Evolutionary conservation across 208 protist genomes (phyloP), one percentile per base, ranked within the genome.

Genomic region (Phytomonas sp.): DNA sequence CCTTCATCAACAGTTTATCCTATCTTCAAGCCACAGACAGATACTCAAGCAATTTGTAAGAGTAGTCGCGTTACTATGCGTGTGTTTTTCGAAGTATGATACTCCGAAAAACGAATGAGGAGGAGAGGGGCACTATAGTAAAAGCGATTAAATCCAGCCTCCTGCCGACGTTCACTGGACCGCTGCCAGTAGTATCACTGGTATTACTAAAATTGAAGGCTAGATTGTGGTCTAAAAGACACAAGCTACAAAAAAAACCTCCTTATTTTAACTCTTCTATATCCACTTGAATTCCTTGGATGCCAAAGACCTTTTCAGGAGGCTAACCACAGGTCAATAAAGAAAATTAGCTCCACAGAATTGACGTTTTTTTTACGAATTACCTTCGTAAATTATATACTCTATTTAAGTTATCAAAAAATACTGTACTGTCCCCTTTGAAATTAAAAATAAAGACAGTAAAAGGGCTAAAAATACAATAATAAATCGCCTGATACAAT

Each of bases 1-100:
- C 46, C 46, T 56, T 56, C 46, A 56, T 56, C 46, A 56, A 56
- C 46, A 56, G 46, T 56, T 26, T 56, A 26, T 23, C 46, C 46
- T 56, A 56, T 56, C 26, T 23, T 0, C 6, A 56, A 56, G 17
- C 46, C 8, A 56, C 20, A 0, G 5, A 17, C 23, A 56, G 5
- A 56, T 56, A 56, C 17, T 56, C 20, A 56, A 26, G 20, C 46
- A 26, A 56, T 26, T 56, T 23, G 46, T 26, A 26, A 26, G 20
- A 56, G 46, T 56, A 56, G 17, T 56, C 23, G 20, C 46, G 46
- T 56, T 26, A 56, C 0, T 56, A 26, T 56, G 46, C 20, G 17
- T 56, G 46, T 56, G 20, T 56, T 26, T 56, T 26, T 56, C 46
- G 46, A 56, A 56, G 46, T 26, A 11, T 26, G 46, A 26, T 26